phyloP scores from a whole-genome alignment of 2,329 filamentous ascomycete species.

The Seiridium unicorne region DNA sequence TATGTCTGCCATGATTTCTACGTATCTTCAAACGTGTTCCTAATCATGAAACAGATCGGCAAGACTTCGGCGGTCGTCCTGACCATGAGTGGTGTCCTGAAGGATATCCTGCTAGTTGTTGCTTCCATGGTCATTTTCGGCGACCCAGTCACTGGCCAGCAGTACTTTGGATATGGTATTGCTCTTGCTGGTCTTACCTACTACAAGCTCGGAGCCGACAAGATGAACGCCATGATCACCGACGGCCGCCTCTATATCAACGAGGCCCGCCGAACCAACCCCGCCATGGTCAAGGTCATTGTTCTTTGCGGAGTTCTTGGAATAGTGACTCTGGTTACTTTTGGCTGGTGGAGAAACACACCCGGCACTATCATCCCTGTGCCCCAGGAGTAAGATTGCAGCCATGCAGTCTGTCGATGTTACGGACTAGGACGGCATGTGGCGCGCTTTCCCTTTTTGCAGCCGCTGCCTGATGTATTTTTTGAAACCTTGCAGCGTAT shows the following conservation, averaged over 20 bases:
- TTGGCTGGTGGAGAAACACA: constrained; percentile 5
- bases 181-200: constrained; percentile 38
- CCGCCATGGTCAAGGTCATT: constrained; percentile 17
- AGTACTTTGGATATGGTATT: constrained; percentile 70
- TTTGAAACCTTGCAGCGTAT: neutral
- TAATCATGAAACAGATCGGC: constrained; percentile 46
- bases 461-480: neutral
- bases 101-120: constrained; percentile 69
- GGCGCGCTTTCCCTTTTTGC: neutral
- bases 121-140: constrained; percentile 67
- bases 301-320: constrained; percentile 14
- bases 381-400: neutral
- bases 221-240: constrained; percentile 21
- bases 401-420: neutral
- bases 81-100: constrained; percentile 70
- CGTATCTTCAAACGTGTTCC: neutral
- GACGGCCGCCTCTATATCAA: constrained; percentile 16
- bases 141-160: constrained; percentile 61
- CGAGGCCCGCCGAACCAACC: constrained; percentile 19
- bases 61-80: constrained; percentile 73
- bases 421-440: neutral
- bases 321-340: neutral
- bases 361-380: constrained; percentile 1
- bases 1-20: constrained; percentile 42
- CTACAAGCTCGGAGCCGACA: constrained; percentile 26